phyloP scores from a whole-genome alignment of 345 rosid species.

The Bruguiera gymnorhiza region DNA sequence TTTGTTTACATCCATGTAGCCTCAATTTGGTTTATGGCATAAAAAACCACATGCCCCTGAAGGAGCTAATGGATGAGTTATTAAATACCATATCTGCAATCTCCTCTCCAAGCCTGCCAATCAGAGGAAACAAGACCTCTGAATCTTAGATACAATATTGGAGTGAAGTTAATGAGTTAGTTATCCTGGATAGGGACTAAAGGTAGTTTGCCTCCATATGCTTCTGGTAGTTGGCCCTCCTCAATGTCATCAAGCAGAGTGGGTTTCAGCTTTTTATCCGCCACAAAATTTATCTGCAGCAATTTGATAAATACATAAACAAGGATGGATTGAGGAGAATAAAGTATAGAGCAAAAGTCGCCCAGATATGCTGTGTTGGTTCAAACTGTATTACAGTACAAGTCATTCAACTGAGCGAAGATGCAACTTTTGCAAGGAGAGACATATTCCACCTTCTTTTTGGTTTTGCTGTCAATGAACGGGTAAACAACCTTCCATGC shows the following conservation, averaged over 20 bases:
- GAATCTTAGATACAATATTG: background rate
- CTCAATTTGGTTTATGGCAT: background rate
- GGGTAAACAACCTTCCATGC: constrained; percentile 87
- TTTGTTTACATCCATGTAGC: too few species aligned
- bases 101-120: background rate
- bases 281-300: constrained; percentile 73
- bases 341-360: too few species aligned
- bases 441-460: constrained; percentile 57
- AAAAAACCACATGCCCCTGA: background rate
- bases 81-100: background rate
- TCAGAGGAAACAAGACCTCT: background rate
- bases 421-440: constrained; percentile 1
- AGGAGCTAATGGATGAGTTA: background rate
- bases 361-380: too few species aligned
- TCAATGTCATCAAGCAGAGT: constrained; percentile 74
- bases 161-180: constrained; percentile 16
- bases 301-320: background rate
- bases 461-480: constrained; percentile 75
- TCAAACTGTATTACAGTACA: background rate
- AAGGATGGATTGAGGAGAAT: background rate
- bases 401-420: background rate
- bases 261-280: constrained; percentile 56
- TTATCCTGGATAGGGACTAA: constrained; percentile 61
- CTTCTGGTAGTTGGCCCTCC: constrained; percentile 71
- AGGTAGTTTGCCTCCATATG: constrained; percentile 70